These are phyloP conservation scores for Setaria viridis DNA, from an alignment of 202 grass and related monocot species.

Conservation along the genomic window DNA sequence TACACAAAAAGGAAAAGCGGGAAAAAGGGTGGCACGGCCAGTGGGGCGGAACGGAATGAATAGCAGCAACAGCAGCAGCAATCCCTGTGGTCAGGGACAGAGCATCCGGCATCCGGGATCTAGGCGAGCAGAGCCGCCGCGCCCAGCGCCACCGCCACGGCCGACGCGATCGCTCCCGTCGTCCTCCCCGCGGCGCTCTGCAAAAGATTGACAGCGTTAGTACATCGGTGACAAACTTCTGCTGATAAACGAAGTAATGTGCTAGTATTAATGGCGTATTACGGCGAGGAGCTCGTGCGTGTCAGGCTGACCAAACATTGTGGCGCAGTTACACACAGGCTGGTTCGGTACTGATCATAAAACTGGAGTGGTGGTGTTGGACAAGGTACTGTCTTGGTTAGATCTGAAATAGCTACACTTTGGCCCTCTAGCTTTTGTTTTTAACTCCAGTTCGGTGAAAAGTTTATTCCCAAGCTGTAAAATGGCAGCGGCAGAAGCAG, in stretches of 20 bases:
- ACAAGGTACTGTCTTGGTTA: background rate
- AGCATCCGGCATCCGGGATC: background rate
- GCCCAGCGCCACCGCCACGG: slow-evolving; percentile 18
- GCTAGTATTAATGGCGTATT: too few relatives aligned
- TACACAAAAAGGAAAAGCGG: background rate
- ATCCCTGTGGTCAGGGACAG: background rate
- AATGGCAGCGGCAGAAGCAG: background rate
- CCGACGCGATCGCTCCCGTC: slow-evolving; percentile 21
- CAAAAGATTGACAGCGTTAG: background rate
- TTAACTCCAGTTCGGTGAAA: background rate
- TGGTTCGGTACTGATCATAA: background rate
- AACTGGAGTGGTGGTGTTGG: background rate
- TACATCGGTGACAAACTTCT: background rate
- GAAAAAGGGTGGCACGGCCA: background rate
- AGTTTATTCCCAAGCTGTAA: background rate
- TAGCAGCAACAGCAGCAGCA: background rate
- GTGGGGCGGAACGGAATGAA: background rate
- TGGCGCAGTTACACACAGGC: background rate
- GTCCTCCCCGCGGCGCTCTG: slow-evolving; percentile 33
- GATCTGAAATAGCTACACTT: background rate
- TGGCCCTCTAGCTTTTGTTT: background rate
- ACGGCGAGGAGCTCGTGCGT: too few relatives aligned
- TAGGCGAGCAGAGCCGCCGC: slow-evolving; percentile 42
- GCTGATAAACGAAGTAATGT: background rate
- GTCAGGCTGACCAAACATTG: too few relatives aligned